These are phyloP conservation scores for Neolentinus lepideus DNA, from an alignment of 1,284 basidiomycete genomes.

Conservation along the genomic window DNA sequence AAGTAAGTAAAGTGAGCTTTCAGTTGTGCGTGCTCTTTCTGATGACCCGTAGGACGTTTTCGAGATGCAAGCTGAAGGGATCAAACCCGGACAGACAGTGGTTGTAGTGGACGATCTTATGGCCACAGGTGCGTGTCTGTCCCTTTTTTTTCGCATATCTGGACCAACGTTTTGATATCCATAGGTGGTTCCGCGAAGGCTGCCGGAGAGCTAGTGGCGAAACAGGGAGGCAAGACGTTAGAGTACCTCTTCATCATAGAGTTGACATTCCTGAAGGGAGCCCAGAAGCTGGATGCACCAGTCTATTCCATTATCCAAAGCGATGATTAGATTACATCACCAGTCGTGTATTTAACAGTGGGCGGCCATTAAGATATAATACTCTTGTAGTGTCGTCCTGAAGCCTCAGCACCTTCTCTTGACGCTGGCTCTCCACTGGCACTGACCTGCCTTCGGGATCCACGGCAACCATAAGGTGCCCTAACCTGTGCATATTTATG, in stretches of 20 bases:
- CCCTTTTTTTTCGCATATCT: neutral
- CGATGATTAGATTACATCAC: constrained; percentile 55
- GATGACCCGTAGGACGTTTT: constrained; percentile 65
- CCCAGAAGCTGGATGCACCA: constrained; percentile 78
- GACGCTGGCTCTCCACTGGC: constrained; percentile 17
- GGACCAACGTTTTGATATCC: too few relatives aligned
- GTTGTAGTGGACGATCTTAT: constrained; percentile 95
- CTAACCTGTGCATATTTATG: constrained; percentile 35
- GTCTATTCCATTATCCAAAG: constrained; percentile 80
- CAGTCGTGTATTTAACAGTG: constrained; percentile 68
- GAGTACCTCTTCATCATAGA: constrained; percentile 97
- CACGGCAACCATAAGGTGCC: constrained; percentile 46
- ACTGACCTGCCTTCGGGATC: constrained; percentile 30
- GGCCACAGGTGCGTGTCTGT: constrained; percentile 68
- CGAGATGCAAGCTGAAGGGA: constrained; percentile 90
- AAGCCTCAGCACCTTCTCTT: constrained; percentile 8
- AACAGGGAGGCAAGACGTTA: constrained; percentile 78
- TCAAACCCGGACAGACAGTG: constrained; percentile 79
- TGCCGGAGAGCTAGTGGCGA: constrained; percentile 84
- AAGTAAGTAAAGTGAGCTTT: constrained; percentile 35
- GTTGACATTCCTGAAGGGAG: constrained; percentile 77
- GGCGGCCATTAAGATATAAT: constrained; percentile 71
- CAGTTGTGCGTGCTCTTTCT: neutral
- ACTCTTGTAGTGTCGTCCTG: constrained; percentile 33
- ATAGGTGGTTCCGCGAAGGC: constrained; percentile 93